Conservation (phyloP, 2,329 filamentous ascomycete genomes). For the Colletotrichum echinochloae region DNA sequence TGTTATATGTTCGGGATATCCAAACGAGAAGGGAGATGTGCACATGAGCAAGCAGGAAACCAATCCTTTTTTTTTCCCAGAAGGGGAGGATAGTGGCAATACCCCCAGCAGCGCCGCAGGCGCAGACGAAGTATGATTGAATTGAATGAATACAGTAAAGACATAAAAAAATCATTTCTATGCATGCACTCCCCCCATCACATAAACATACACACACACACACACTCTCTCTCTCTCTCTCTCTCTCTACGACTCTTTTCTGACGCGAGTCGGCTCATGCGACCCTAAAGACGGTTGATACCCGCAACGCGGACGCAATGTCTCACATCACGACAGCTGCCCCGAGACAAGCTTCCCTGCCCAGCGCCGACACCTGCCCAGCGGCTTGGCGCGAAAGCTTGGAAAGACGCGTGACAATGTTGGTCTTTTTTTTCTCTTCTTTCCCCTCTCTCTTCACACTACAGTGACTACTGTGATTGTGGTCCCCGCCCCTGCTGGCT, state of each 20-base stretch:
- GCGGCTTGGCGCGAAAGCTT: conserved; percentile 38
- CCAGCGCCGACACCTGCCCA: conserved; percentile 14
- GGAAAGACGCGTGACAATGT: too few species aligned
- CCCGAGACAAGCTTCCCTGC: conserved; percentile 31
- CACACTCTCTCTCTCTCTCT: not conserved
- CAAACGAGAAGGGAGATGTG: not conserved
- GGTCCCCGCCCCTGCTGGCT: too few species aligned
- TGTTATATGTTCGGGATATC: not conserved
- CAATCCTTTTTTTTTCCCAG: not conserved
- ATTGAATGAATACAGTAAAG: conserved; percentile 17
- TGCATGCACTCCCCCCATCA: too few species aligned
- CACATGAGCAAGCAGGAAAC: not conserved
- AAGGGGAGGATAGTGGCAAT: conserved; percentile 2
- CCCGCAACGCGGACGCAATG: not conserved
- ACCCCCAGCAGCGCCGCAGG: conserved; percentile 5
- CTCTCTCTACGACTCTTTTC: too few species aligned
- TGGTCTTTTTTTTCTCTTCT: too few species aligned
- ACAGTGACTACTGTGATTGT: too few species aligned
- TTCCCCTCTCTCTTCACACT: too few species aligned
- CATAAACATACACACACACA: too few species aligned
- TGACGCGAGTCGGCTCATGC: not conserved
- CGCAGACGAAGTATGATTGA: not conserved
- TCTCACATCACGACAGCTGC: not conserved
- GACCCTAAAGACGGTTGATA: not conserved
- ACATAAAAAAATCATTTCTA: not conserved